phyloP scores from a whole-genome alignment of 257 asterid genomes.

The Nicotiana noctiflora region DNA sequence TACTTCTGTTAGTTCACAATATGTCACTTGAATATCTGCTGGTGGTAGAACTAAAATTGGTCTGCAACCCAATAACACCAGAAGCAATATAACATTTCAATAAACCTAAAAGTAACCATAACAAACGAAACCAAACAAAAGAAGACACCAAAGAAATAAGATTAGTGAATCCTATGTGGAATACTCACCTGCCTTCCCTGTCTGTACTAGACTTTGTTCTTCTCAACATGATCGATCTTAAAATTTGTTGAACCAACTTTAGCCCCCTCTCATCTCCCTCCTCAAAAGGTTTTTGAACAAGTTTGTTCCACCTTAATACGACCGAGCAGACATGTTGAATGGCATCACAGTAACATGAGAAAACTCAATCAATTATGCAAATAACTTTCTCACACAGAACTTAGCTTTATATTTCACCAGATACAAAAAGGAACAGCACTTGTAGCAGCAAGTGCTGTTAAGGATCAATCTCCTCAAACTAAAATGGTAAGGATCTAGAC shows the following conservation, averaged over 20 bases:
- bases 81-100: constrained; percentile 6
- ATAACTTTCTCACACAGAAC: background rate
- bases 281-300: constrained; percentile 93
- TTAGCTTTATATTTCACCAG: background rate
- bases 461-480: background rate
- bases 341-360: background rate
- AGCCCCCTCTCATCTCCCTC: constrained; percentile 92
- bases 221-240: constrained; percentile 86
- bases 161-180: background rate
- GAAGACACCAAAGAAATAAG: background rate
- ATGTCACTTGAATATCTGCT: constrained; percentile 74
- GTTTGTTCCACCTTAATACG: constrained; percentile 82
- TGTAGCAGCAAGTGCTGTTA: background rate
- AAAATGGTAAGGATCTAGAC: background rate
- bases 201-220: constrained; percentile 91
- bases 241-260: constrained; percentile 75
- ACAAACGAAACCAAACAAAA: background rate
- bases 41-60: constrained; percentile 94
- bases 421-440: constrained; percentile 2
- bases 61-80: constrained; percentile 36
- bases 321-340: constrained; percentile 9
- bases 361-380: constrained; percentile 5
- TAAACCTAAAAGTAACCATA: constrained; percentile 13
- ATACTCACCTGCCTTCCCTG: constrained; percentile 75
- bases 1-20: constrained; percentile 75